Evolutionary conservation across 768 basidiomycete genomes (phyloP).

Genomic region (Lactarius psammicola): DNA sequence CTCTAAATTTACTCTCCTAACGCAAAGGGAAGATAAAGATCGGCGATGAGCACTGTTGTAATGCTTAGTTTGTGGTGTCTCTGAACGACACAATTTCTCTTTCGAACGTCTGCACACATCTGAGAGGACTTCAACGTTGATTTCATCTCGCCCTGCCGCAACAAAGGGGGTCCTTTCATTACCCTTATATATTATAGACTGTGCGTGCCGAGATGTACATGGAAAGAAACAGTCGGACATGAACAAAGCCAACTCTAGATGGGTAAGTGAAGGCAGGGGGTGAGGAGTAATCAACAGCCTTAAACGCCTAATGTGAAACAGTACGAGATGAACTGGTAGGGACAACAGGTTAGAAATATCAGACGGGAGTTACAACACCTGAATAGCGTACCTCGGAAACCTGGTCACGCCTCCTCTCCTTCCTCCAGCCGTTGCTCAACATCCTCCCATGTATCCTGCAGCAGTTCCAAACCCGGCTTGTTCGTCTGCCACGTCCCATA

Average conservation of each 20-base stretch:
- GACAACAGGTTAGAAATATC: neutral
- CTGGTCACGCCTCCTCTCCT: slow-evolving; percentile 14
- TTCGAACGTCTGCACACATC: neutral
- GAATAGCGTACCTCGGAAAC: slow-evolving; percentile 9
- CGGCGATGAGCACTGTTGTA: neutral
- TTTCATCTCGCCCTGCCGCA: neutral
- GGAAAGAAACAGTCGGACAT: neutral
- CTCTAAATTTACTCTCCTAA: neutral
- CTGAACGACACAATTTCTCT: neutral
- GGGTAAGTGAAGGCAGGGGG: too few relatives aligned
- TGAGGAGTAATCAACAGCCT: too few relatives aligned
- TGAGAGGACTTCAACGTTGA: neutral
- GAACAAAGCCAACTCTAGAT: neutral
- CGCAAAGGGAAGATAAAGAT: neutral
- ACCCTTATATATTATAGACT: neutral
- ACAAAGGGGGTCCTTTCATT: neutral
- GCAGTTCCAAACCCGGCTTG: slow-evolving; percentile 25
- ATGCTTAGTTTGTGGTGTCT: neutral
- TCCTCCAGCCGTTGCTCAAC: slow-evolving; percentile 22
- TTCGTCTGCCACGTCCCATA: slow-evolving; percentile 26
- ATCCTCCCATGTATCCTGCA: slow-evolving; percentile 28
- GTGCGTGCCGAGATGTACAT: neutral
- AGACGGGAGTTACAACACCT: neutral
- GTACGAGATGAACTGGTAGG: neutral
- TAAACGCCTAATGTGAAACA: neutral